A percentile compares a stretch with the other conserved stretches of the same genome.
phyloP scores from a whole-genome alignment of 768 basidiomycete genomes.

The Trametes coccinea region DNA sequence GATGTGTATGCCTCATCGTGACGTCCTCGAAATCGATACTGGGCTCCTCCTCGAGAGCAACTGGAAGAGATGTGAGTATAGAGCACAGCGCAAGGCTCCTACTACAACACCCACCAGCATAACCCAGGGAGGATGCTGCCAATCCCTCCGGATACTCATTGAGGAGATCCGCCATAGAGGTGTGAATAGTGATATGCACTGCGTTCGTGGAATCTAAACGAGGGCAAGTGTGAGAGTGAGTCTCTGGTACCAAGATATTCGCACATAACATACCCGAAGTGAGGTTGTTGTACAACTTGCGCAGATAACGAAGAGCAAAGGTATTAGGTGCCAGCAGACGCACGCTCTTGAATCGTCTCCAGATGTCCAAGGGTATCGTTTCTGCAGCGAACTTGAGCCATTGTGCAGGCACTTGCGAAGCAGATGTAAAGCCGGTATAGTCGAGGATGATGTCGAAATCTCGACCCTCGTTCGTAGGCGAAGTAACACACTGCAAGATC shows the following conservation, averaged over 20 bases:
- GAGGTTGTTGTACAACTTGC: slow-evolving; percentile 77
- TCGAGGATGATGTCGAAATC: slow-evolving; percentile 76
- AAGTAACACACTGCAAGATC: slow-evolving; percentile 48
- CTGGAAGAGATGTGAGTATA: slow-evolving; percentile 35
- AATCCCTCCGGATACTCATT: slow-evolving; percentile 45
- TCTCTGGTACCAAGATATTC: background rate
- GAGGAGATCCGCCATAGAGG: slow-evolving; percentile 61
- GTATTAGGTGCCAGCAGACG: slow-evolving; percentile 77
- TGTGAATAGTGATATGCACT: slow-evolving; percentile 52
- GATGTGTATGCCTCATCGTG: slow-evolving; percentile 63
- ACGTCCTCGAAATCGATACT: slow-evolving; percentile 58
- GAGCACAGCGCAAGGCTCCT: slow-evolving; percentile 10
- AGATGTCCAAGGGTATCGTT: slow-evolving; percentile 69
- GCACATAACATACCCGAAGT: slow-evolving; percentile 43
- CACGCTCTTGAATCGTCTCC: slow-evolving; percentile 56
- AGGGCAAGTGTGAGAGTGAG: background rate
- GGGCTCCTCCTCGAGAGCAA: slow-evolving; percentile 60
- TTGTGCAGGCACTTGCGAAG: slow-evolving; percentile 77
- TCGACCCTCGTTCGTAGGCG: slow-evolving; percentile 47
- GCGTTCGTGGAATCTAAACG: slow-evolving; percentile 24
- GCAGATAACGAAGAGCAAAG: slow-evolving; percentile 69
- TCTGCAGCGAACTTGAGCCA: slow-evolving; percentile 81
- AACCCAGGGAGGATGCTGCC: slow-evolving; percentile 46
- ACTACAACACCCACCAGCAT: slow-evolving; percentile 49
- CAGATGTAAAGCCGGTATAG: slow-evolving; percentile 73